These are phyloP conservation scores for Lathyrus sativus DNA, from an alignment of 306 rosid genomes.

Conservation along the genomic window DNA sequence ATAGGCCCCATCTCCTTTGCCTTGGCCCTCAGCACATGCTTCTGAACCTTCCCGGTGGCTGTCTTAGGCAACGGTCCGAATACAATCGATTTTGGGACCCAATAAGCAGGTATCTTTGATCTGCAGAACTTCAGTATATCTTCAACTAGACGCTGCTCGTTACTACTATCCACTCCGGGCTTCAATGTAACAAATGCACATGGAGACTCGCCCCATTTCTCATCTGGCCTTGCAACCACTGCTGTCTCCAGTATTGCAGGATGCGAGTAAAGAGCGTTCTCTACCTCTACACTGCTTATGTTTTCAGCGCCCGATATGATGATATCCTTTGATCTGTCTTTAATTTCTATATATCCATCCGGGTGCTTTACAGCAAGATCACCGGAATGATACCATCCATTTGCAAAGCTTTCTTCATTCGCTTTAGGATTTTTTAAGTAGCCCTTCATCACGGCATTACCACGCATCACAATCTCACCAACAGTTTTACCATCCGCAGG, in stretches of 20 bases:
- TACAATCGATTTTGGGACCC: slow-evolving; percentile 62
- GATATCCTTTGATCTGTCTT: slow-evolving; percentile 93
- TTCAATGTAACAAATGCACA: slow-evolving; percentile 68
- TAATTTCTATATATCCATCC: slow-evolving; percentile 86
- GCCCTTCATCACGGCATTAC: slow-evolving; percentile 88
- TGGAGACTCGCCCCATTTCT: slow-evolving; percentile 84
- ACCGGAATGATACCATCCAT: slow-evolving; percentile 93
- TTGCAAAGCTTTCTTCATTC: slow-evolving; percentile 67
- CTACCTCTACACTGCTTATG: slow-evolving; percentile 89
- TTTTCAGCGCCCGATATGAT: slow-evolving; percentile 95
- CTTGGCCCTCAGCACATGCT: slow-evolving; percentile 77
- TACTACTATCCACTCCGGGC: slow-evolving; percentile 49
- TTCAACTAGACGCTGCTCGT: slow-evolving; percentile 56
- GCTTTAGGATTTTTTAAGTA: slow-evolving; percentile 86
- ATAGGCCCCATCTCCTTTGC: slow-evolving; percentile 74
- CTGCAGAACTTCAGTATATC: slow-evolving; percentile 78
- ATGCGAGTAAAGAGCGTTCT: slow-evolving; percentile 67
- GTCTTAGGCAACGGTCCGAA: slow-evolving; percentile 45
- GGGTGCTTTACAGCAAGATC: slow-evolving; percentile 91
- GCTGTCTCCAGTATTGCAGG: slow-evolving; percentile 74
- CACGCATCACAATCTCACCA: slow-evolving; percentile 90
- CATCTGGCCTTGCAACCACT: slow-evolving; percentile 86
- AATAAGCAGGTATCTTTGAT: slow-evolving; percentile 80
- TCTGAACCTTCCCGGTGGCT: slow-evolving; percentile 56
- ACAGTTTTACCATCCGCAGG: slow-evolving; percentile 78